Percentiles rank a stretch among this genome's conserved stretches.
Conservation (phyloP, 371 early-diverging fungal genomes). For the Mortierella sp. region DNA sequence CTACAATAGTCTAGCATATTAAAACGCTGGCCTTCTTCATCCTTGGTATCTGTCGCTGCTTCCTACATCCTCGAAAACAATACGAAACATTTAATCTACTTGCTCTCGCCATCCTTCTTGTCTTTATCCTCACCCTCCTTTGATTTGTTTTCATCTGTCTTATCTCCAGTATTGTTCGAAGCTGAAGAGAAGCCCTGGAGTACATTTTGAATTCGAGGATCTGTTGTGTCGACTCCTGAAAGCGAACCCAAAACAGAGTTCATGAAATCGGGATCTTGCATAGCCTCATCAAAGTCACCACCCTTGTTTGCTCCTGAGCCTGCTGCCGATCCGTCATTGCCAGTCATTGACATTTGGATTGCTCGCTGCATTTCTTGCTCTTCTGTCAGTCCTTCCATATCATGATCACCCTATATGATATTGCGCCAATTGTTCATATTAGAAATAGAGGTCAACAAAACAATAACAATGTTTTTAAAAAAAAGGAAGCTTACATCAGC, state of each 20-base stretch:
- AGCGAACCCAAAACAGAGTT: conserved; percentile 81
- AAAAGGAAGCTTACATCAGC: conserved; percentile 56
- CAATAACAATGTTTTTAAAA: neutral
- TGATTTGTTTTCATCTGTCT: conserved; percentile 59
- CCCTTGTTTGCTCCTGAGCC: conserved; percentile 12
- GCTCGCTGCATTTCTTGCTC: conserved; percentile 92
- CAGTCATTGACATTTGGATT: conserved; percentile 88
- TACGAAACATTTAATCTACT: conserved; percentile 17
- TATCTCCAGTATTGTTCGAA: conserved; percentile 61
- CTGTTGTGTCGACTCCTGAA: conserved; percentile 91
- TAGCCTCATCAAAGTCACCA: conserved; percentile 53
- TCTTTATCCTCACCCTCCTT: conserved; percentile 33
- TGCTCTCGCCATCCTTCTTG: conserved; percentile 31
- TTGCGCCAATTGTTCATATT: neutral
- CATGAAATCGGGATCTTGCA: conserved; percentile 68
- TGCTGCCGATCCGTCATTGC: conserved; percentile 58
- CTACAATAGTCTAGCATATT: neutral
- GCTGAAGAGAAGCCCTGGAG: conserved; percentile 68
- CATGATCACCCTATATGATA: conserved; percentile 63
- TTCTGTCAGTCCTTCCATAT: conserved; percentile 84
- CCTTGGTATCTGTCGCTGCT: conserved; percentile 4
- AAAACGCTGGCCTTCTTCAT: neutral
- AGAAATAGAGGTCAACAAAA: neutral
- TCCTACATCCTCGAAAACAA: neutral
- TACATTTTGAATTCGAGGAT: conserved; percentile 86